Evolutionary conservation across 805 yeast species (phyloP), one percentile per base, ranked within the genome.

Genomic region (Sugiyamaella mastotermitis): DNA sequence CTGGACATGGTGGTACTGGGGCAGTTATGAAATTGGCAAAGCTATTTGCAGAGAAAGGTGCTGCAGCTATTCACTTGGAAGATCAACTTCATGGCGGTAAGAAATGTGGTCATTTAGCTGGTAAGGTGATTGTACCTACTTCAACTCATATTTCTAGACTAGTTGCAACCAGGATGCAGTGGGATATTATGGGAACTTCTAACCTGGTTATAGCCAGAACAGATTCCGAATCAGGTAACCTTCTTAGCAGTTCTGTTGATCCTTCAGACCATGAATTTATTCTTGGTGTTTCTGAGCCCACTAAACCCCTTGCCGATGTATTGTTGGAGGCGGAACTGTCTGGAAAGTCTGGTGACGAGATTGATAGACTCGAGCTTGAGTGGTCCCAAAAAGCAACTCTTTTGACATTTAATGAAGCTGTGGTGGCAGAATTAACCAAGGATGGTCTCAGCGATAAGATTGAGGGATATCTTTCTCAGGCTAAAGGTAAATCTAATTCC

Each of bases 81-180:
- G 83, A 77, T 53, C 80, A 76, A 53, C 58, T 76, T 28, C 79
- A 74, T 42, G 83, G 83, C 26, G 78, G 80, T 31, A 77, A 77
- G 59, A 72, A 76, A 51, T 77, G 81, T 57, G 81, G 82, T 4
- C 81, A 77, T 52, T 52, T 75, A 23, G 72, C 76, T 20, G 83
- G 83, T 3, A 75, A 77, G 41, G 78, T 76, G 1, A 48, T 76
- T 15, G 82, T 77, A 5, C 81, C 83, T 8, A 69, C 78, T 1
- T 64, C 73, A 1, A 71, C 76, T 14, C 80, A 76, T 41, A 53
- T 77, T 16, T 60, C 75, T 30, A 58, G 83, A 35, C 54, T 76
- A 26, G 55, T 71, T 25, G 80, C 82, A 4, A 69, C 80, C 1
- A 64, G 83, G 48, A 58, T 76, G 49, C 83, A 76, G 50, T 73